phyloP scores from a whole-genome alignment of 768 basidiomycete species.

The Collybia sordida region DNA sequence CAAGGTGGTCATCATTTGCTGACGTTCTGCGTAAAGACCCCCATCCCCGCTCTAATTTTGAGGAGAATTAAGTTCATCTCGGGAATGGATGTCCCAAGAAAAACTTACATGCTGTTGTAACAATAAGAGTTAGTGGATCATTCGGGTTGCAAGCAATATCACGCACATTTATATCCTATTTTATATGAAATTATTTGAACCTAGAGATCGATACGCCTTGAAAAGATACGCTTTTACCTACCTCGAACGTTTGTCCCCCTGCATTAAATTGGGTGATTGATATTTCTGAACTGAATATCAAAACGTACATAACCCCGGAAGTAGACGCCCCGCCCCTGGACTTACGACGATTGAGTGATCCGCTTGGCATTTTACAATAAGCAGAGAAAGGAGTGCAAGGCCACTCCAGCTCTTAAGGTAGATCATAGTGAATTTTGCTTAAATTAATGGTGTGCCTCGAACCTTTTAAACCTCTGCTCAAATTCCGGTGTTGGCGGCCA shows the following conservation, averaged over 20 bases:
- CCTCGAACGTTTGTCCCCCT: constrained; percentile 67
- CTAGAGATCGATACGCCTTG: constrained; percentile 1
- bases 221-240: constrained; percentile 15
- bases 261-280: not conserved
- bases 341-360: constrained; percentile 7
- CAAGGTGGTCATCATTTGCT: constrained; percentile 9
- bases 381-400: too few relatives aligned
- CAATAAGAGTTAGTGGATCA: not conserved
- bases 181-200: not conserved
- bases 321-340: constrained; percentile 47
- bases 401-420: too few relatives aligned
- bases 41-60: constrained; percentile 61
- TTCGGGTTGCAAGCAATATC: not conserved
- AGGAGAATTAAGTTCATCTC: not conserved
- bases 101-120: constrained; percentile 32
- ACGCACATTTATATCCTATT: constrained; percentile 63
- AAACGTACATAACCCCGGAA: constrained; percentile 53
- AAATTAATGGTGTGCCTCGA: too few relatives aligned
- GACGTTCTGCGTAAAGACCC: constrained; percentile 63
- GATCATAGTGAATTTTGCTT: too few relatives aligned
- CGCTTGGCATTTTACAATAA: too few relatives aligned
- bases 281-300: not conserved
- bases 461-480: too few relatives aligned
- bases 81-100: not conserved
- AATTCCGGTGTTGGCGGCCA: too few relatives aligned